Base-by-base conservation (phyloP, 306 rosid species). In the Trifolium pratense region DNA sequence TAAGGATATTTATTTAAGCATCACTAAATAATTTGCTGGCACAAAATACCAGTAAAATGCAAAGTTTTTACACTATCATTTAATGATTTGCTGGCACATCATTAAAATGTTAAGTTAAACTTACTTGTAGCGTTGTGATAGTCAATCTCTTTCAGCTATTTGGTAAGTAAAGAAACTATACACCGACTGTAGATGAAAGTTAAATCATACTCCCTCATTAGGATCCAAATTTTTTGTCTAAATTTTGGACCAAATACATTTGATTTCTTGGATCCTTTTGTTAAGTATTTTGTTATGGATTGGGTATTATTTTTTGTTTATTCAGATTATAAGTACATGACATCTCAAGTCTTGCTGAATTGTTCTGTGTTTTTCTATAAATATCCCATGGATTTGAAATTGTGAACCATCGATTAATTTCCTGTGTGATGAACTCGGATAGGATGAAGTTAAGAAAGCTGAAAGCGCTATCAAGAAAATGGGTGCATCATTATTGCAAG, bases 391-490 rank as follows among this genome's bases (percentile, higher is more conserved):
- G 48, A 67, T 66, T 70, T 43, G 66, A 37, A 21, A 43, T 40
- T 57, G 70, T 73, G 52, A 69, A 67, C 48, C 20, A 48, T 73
- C 32, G 32, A 53, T 62, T 32, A 34, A 18, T 71, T 64, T 72
- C 18, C 66, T 58, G 14, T 66, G 45, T 48, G 76, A 51, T 69
- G 37, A 62, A 67, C 75, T 69, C 67, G 65, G 68, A 70, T 73
- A 88, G 97, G 93, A n/a, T 46, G 98, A 94, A 87, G 89, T 89
- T 66, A 77, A 25, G 74, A 91, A 81, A 84, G 97, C 96, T 63
- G 92, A 88, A 80, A 89, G 71, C 52, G 92, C 97, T 51, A 85
- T 93, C 69, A 87, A 85, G 74, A 78, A 74, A 79, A 83, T 94
- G 92, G 96, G 98, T 61, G 98, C 90, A 32, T 89, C 94, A 11